phyloP scores from a whole-genome alignment of 805 yeast genomes.

The Kazachstania africana region DNA sequence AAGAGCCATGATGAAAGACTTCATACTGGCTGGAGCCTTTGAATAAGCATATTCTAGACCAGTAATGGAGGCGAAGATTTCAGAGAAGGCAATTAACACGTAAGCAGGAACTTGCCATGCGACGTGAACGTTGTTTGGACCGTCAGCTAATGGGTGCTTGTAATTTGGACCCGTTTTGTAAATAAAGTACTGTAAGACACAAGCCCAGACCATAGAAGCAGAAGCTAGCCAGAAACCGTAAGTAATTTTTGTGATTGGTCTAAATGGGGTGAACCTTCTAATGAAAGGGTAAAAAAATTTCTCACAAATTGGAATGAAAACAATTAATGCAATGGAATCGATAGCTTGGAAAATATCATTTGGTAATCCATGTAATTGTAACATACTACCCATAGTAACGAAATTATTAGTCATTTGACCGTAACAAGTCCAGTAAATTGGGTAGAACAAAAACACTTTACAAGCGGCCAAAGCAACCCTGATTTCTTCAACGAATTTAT shows the following conservation, averaged over 20 bases:
- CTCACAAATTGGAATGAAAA: conserved; percentile 69
- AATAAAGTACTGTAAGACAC: conserved; percentile 59
- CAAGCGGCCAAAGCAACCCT: conserved; percentile 55
- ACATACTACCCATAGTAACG: conserved; percentile 60
- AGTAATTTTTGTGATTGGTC: conserved; percentile 61
- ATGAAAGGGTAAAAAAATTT: conserved; percentile 42
- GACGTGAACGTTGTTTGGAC: conserved; percentile 39
- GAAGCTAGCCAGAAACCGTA: conserved; percentile 59
- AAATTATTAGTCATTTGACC: conserved; percentile 66
- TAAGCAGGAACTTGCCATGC: conserved; percentile 60
- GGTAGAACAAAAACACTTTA: conserved; percentile 59
- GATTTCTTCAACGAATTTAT: conserved; percentile 65
- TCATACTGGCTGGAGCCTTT: conserved; percentile 56
- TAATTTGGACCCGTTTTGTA: conserved; percentile 68
- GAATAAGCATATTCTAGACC: conserved; percentile 80
- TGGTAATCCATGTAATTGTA: conserved; percentile 69
- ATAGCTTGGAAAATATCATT: conserved; percentile 70
- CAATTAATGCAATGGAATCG: conserved; percentile 62
- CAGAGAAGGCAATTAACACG: conserved; percentile 60
- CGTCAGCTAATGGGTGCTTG: conserved; percentile 38
- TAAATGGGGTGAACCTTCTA: conserved; percentile 41
- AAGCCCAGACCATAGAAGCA: conserved; percentile 61
- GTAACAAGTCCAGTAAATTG: conserved; percentile 65
- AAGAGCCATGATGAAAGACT: conserved; percentile 34
- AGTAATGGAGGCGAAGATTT: conserved; percentile 69